Conservation (phyloP, 805 yeast species). For the Ogataea minuta region DNA sequence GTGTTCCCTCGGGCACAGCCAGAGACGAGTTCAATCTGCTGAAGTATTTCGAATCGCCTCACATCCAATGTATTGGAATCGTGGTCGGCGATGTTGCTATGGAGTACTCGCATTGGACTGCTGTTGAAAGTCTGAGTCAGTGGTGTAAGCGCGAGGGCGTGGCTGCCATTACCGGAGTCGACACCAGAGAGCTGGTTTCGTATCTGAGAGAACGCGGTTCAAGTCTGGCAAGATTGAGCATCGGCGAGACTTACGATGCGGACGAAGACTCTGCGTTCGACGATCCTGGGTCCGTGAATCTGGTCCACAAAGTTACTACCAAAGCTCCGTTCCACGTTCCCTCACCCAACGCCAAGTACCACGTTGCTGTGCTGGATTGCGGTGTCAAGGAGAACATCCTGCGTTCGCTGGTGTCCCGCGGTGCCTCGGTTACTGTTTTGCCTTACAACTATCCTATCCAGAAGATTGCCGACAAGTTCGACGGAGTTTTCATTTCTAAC, state of each 20-base stretch:
- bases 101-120: slow-evolving; percentile 99
- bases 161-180: slow-evolving; percentile 95
- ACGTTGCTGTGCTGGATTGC: slow-evolving; percentile 93
- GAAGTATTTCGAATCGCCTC: slow-evolving; percentile 89
- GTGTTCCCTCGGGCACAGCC: slow-evolving; percentile 84
- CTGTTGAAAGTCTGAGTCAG: slow-evolving; percentile 89
- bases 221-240: slow-evolving; percentile 82
- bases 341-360: slow-evolving; percentile 59
- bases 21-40: slow-evolving; percentile 83
- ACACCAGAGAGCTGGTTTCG: slow-evolving; percentile 91
- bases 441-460: slow-evolving; percentile 95
- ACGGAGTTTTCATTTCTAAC: slow-evolving; percentile 90
- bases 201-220: slow-evolving; percentile 96
- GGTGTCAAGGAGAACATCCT: slow-evolving; percentile 98
- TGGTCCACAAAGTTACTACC: slow-evolving; percentile 92
- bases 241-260: slow-evolving; percentile 90
- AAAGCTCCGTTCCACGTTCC: slow-evolving; percentile 90
- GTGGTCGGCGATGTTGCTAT: slow-evolving; percentile 95
- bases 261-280: slow-evolving; percentile 87
- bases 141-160: slow-evolving; percentile 98
- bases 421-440: slow-evolving; percentile 94
- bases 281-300: slow-evolving; percentile 86
- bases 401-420: slow-evolving; percentile 90
- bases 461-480: slow-evolving; percentile 85
- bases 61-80: slow-evolving; percentile 90